These are phyloP conservation scores for Magnusiomyces tetraspermus DNA, from an alignment of 1,139 yeast genomes.

Conservation along the genomic window DNA sequence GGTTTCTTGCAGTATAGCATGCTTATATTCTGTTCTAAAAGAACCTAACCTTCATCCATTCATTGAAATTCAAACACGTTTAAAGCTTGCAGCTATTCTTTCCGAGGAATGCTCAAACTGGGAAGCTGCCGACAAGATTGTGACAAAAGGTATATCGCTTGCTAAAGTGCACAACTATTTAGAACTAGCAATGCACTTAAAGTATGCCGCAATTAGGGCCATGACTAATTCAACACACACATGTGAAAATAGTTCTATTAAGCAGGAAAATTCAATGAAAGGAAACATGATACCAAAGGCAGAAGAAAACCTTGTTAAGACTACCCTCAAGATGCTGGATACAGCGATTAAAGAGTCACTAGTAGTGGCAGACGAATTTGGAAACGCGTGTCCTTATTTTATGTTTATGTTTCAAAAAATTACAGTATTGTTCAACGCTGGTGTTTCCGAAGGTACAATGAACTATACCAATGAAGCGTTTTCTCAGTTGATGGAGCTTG, in stretches of 20 bases:
- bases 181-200: constrained; percentile 8
- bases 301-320: neutral
- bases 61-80: constrained; percentile 13
- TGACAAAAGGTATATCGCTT: constrained; percentile 12
- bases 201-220: constrained; percentile 10
- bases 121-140: constrained; percentile 10
- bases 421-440: constrained; percentile 5
- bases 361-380: neutral
- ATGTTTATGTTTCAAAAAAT: constrained; percentile 5
- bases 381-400: neutral
- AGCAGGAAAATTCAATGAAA: neutral
- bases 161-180: constrained; percentile 12
- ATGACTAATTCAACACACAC: neutral
- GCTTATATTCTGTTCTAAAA: constrained; percentile 10
- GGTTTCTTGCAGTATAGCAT: constrained; percentile 7
- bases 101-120: constrained; percentile 13
- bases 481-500: constrained; percentile 7
- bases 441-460: neutral
- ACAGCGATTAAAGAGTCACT: neutral
- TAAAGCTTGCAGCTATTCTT: constrained; percentile 12
- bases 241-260: neutral
- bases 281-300: too few species aligned
- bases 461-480: neutral
- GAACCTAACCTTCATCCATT: constrained; percentile 13
- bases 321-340: neutral